Base-by-base conservation (phyloP, 352 stramenopile species). In the Globisporangium spiculum region DNA sequence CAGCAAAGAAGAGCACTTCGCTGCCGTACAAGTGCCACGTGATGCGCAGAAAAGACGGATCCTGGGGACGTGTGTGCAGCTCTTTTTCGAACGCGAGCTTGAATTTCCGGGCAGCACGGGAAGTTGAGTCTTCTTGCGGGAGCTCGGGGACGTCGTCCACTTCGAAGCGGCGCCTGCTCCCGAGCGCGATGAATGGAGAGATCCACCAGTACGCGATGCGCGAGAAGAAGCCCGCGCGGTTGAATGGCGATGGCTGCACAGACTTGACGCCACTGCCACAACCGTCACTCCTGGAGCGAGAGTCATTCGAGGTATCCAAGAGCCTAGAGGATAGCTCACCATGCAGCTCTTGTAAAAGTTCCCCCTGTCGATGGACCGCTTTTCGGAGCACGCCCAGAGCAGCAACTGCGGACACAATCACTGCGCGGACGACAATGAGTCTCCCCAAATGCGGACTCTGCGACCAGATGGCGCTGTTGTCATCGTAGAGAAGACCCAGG, bases 191-290 rank as follows among this genome's bases (percentile, higher is more conserved):
- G 44, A 93, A 77, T 10, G 83, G 86, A 18, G 85, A 79, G 48
- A 93, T 78, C 84, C 86, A 94, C 36, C 67, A 32, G 60, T 89
- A 93, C 50, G 83, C 81, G n/a, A 93, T 63, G 18, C 81, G 81
- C 18, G 84, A 91, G 36, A 89, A 46, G 60, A 76, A 80, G 7
- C 75, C 75, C 1, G 84, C 81, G 16, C 65, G 70, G 56, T 94
- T 86, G 38, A 92, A 80, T 10, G 81, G 78, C 34, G 70, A 90
- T 22, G 26, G 18, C 4, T 52, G 18, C 18, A 22, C 44, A n/a
- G 44, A 52, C 6, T 22, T 52, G 16, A 20, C 41, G 7, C 5
- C 7, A 7, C 18, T 18, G 10, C 10, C 36, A 44, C 36, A 18
- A 16, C 36, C 36, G 12, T 4, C 38, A 14, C 44, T n/a, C 18